phyloP scores from a whole-genome alignment of 2,329 filamentous ascomycete species.

The Aureobasidium pullulans region DNA sequence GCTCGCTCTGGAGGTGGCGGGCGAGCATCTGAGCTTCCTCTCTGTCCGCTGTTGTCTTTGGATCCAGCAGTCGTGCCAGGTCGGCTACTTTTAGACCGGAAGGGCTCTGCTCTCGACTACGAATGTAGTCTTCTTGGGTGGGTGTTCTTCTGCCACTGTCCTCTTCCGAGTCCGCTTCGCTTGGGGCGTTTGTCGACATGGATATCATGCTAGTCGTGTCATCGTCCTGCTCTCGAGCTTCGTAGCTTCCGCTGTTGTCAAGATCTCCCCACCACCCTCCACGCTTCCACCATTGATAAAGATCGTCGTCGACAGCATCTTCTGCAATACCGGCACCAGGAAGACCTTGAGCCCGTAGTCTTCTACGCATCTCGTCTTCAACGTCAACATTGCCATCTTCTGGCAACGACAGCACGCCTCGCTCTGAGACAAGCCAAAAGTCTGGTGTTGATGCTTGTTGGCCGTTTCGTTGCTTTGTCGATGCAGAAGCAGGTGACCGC shows the following conservation, averaged over 20 bases:
- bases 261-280: constrained; percentile 80
- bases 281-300: constrained; percentile 79
- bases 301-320: constrained; percentile 59
- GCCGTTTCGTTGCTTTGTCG: constrained; percentile 13
- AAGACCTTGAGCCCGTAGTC: constrained; percentile 34
- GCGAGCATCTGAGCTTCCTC: constrained; percentile 76
- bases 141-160: constrained; percentile 60
- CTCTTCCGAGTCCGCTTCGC: constrained; percentile 33
- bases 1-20: constrained; percentile 64
- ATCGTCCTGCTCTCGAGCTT: constrained; percentile 46
- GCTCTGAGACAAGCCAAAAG: constrained; percentile 46
- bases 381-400: constrained; percentile 65
- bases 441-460: constrained; percentile 29
- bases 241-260: constrained; percentile 75
- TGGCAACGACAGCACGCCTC: constrained; percentile 50
- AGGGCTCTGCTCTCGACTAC: constrained; percentile 48
- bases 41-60: constrained; percentile 66
- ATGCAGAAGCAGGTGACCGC: constrained; percentile 20
- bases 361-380: constrained; percentile 66
- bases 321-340: constrained; percentile 46
- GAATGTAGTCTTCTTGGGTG: constrained; percentile 56
- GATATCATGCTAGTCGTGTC: constrained; percentile 80
- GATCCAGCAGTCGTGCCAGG: constrained; percentile 75
- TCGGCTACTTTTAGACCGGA: constrained; percentile 59
- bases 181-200: constrained; percentile 41